Conservation (phyloP, 2,329 filamentous ascomycete genomes). For the Cladosporium sp. region DNA sequence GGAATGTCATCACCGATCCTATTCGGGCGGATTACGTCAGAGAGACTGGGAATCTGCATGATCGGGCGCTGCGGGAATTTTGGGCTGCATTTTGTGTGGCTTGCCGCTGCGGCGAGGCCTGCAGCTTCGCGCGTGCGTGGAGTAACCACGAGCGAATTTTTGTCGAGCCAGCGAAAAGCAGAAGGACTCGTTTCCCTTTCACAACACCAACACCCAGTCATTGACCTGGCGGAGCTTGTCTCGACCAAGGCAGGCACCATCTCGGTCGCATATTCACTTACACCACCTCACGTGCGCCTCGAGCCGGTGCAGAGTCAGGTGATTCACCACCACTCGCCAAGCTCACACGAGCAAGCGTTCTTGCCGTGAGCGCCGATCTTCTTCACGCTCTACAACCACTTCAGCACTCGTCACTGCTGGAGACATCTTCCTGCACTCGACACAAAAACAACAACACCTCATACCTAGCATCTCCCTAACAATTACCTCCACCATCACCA, state of each 20-base stretch:
- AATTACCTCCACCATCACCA: neutral
- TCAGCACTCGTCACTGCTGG: neutral
- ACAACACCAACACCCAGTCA: neutral
- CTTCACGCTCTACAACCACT: neutral
- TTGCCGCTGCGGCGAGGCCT: neutral
- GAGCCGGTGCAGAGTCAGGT: neutral
- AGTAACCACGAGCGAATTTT: neutral
- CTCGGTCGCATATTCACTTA: neutral
- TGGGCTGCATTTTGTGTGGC: neutral
- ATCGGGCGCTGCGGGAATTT: neutral
- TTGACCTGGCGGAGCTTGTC: neutral
- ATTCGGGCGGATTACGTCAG: neutral
- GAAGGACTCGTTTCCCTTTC: neutral
- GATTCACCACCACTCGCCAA: neutral
- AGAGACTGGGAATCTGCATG: neutral
- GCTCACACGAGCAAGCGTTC: neutral
- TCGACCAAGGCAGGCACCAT: neutral
- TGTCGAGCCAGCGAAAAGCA: neutral
- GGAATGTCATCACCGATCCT: neutral
- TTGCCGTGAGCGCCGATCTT: conserved; percentile 3
- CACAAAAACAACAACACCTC: neutral
- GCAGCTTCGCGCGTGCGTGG: neutral
- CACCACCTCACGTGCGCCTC: neutral
- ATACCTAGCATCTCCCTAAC: neutral
- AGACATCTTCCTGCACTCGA: neutral